Conservation (phyloP, 2,329 filamentous ascomycete species). For the Westerdykella aurantiaca region DNA sequence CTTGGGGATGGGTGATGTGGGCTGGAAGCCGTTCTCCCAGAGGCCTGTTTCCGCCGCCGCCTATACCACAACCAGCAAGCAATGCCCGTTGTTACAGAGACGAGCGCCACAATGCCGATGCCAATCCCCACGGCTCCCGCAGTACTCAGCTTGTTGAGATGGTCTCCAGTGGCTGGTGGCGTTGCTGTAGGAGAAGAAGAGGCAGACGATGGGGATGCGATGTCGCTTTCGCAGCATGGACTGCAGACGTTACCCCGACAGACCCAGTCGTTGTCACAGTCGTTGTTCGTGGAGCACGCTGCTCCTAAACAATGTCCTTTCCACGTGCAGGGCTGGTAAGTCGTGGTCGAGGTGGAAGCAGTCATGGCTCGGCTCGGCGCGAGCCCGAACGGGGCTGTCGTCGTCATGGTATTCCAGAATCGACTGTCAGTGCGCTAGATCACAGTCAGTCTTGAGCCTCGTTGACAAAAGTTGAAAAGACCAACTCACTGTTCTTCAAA, state of each 20-base stretch:
- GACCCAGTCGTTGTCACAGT: conserved; percentile 22
- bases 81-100: conserved; percentile 17
- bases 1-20: not conserved
- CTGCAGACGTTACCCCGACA: conserved; percentile 20
- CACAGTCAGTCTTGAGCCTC: no score
- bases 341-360: conserved; percentile 3
- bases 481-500: no score
- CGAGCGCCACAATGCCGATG: conserved; percentile 16
- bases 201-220: conserved; percentile 7
- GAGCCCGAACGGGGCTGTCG: conserved; percentile 5
- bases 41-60: conserved; percentile 7
- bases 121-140: conserved; percentile 23
- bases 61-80: conserved; percentile 20
- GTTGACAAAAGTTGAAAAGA: no score
- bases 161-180: not conserved
- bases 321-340: conserved; percentile 10
- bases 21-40: not conserved
- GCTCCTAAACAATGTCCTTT: conserved; percentile 10
- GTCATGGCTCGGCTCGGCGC: not conserved
- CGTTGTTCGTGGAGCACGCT: conserved; percentile 16
- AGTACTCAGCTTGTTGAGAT: conserved; percentile 11
- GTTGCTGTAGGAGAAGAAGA: not conserved
- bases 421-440: no score
- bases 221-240: conserved; percentile 11
- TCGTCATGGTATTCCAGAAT: no score